Evolutionary conservation across 2,329 filamentous ascomycete genomes (phyloP).

Genomic region (Rhynchosporium graminicola): DNA sequence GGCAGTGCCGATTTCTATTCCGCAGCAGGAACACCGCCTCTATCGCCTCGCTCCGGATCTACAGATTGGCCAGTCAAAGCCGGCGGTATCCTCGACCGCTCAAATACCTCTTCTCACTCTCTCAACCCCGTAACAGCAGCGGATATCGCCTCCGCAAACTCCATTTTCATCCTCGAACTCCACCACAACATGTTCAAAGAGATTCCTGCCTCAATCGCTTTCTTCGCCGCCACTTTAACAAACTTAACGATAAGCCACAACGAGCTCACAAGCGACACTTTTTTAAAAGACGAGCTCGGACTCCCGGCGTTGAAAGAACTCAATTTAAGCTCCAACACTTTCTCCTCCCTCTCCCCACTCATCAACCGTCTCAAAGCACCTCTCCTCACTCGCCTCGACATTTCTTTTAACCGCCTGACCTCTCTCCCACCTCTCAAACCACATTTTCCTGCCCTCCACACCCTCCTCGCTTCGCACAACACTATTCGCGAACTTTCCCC

Average conservation of each 20-base stretch:
- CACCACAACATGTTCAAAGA: conserved; percentile 74
- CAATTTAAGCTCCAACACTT: conserved; percentile 71
- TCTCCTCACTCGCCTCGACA: conserved; percentile 72
- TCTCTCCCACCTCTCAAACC: conserved; percentile 66
- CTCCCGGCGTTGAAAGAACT: conserved; percentile 77
- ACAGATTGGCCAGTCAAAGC: conserved; percentile 38
- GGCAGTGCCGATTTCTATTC: conserved; percentile 41
- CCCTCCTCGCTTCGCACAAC: conserved; percentile 78
- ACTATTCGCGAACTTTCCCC: conserved; percentile 72
- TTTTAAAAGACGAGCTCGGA: conserved; percentile 65
- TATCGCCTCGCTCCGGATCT: conserved; percentile 32
- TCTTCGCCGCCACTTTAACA: conserved; percentile 70
- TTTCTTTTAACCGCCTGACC: conserved; percentile 79
- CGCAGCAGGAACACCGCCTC: conserved; percentile 32
- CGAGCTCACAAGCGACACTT: conserved; percentile 63
- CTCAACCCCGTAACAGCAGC: conserved; percentile 60
- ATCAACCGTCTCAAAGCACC: conserved; percentile 70
- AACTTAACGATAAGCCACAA: conserved; percentile 77
- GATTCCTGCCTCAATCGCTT: conserved; percentile 69
- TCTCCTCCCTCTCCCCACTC: conserved; percentile 69
- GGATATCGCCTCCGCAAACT: conserved; percentile 54
- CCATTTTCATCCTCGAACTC: conserved; percentile 61
- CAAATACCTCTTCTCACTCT: conserved; percentile 63
- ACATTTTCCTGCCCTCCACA: conserved; percentile 68
- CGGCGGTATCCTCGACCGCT: conserved; percentile 65